These are phyloP conservation scores for Usnea hakonensis DNA, from an alignment of 495 filamentous ascomycete genomes.

Conservation along the genomic window DNA sequence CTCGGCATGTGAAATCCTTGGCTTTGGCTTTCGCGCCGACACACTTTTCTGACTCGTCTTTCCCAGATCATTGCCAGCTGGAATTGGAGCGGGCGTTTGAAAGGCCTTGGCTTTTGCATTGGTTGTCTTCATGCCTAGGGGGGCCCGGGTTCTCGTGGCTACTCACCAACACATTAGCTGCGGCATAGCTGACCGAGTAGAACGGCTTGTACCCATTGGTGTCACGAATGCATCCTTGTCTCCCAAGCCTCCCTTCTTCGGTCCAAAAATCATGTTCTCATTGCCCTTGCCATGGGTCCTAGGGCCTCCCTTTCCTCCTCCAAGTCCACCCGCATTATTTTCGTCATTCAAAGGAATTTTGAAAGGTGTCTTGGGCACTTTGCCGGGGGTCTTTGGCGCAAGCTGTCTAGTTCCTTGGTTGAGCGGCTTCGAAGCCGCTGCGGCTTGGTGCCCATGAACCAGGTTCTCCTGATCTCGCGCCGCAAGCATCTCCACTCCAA, in stretches of 20 bases:
- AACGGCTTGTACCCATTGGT: conserved; percentile 58
- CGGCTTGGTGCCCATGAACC: conserved; percentile 64
- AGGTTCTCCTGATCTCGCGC: conserved; percentile 88
- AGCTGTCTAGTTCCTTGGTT: conserved; percentile 57
- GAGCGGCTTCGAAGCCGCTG: conserved; percentile 68
- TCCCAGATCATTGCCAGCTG: conserved; percentile 38
- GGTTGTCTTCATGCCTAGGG: conserved; percentile 87
- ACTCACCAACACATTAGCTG: conserved; percentile 1
- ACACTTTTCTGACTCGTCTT: conserved; percentile 43
- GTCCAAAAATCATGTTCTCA: conserved; percentile 53
- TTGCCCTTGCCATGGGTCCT: conserved; percentile 56
- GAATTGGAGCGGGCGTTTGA: conserved; percentile 51
- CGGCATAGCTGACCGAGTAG: neutral
- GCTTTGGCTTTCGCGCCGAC: conserved; percentile 41
- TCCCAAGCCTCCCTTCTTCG: conserved; percentile 50
- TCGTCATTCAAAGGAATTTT: conserved; percentile 82
- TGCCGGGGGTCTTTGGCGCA: conserved; percentile 71
- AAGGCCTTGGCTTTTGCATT: conserved; percentile 77
- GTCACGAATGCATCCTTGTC: conserved; percentile 64
- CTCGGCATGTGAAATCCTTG: conserved; percentile 19
- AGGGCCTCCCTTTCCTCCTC: conserved; percentile 52
- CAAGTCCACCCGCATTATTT: conserved; percentile 52
- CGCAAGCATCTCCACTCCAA: no score
- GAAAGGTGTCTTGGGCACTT: conserved; percentile 75
- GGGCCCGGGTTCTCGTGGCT: conserved; percentile 68